Conservation (phyloP, 2,329 filamentous ascomycete genomes). For the Penicillium sp. region DNA sequence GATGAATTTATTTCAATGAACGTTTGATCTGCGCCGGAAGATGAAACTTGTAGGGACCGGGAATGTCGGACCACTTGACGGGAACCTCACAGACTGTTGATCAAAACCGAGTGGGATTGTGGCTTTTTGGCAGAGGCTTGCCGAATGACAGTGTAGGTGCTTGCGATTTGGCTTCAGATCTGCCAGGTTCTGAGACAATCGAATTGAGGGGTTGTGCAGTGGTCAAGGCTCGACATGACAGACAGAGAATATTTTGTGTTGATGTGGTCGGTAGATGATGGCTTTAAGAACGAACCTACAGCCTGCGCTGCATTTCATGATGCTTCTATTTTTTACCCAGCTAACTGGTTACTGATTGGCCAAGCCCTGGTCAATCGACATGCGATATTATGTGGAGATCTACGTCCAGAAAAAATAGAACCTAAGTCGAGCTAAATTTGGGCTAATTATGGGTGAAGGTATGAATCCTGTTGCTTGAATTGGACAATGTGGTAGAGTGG, state of each 20-base stretch:
- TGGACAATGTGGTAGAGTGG: not conserved
- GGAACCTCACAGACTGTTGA: no score
- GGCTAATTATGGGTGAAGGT: slow-evolving; percentile 2
- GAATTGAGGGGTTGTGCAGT: no score
- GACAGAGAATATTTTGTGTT: not conserved
- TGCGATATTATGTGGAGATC: slow-evolving; percentile 6
- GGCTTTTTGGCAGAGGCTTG: no score
- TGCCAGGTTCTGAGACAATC: no score
- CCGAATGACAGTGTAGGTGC: no score
- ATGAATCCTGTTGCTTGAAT: not conserved
- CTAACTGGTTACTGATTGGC: not conserved
- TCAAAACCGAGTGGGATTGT: no score
- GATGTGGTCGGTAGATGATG: slow-evolving; percentile 1
- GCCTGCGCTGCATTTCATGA: not conserved
- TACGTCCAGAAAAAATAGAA: slow-evolving; percentile 3
- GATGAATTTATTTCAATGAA: no score
- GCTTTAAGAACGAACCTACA: slow-evolving; percentile 4
- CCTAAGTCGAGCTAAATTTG: slow-evolving; percentile 7
- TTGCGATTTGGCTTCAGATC: no score
- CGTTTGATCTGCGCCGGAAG: no score
- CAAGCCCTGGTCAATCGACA: not conserved
- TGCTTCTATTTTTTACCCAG: slow-evolving; percentile 8
- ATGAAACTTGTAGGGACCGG: no score
- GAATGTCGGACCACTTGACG: no score
- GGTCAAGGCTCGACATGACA: no score